Base-by-base conservation (phyloP, 164 flowering plant species). In the Aristolochia californica region DNA sequence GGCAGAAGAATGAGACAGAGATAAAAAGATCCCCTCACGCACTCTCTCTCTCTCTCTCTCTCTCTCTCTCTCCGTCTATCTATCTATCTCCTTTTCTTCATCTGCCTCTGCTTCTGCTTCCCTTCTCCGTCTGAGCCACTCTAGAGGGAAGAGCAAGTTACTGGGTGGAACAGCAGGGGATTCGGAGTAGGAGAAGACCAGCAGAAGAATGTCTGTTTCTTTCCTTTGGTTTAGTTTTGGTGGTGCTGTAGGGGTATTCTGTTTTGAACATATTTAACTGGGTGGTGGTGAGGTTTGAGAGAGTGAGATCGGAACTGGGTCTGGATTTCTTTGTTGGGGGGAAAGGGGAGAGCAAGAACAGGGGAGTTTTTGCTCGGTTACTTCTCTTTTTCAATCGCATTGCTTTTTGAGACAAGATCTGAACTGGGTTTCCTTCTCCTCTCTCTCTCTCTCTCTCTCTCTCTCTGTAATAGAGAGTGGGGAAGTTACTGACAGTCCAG, bases 401-500 rank as follows among this genome's bases (percentile, higher is more conserved):
- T 47, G 61, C 50, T 25, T 58, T 47, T 45, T 58, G 55, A 21
- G 51, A 45, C 58, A 55, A 66, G 61, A 62, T 68, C 66, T 65
- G 64, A 67, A 47, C 16, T 60, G 58, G 64, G 64, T 1, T 24
- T 55, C 18, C 64, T 23, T 59, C 22, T 23, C 53, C 14, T 64
- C 22, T 63, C 56, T 34, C 24, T 48, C 45, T 15, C 18, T 47
- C 10, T 47, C 50, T 17, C 50, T 17, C 22, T 47, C 50, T 51
- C 17, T 60, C 26, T 43, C 15, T 53, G 53, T 55, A 55, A 58
- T 62, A 52, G 53, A 52, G 65, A 57, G 30, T 47, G 59, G 55
- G 58, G 58, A 48, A 69, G 58, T 62, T 56, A 64, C 76, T 68
- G 75, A 68, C 70, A 74, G 57, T 66, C 66, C 75, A 64, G 55